phyloP scores from a whole-genome alignment of 2,329 filamentous ascomycete species.

The Hymenoscyphus occultus region DNA sequence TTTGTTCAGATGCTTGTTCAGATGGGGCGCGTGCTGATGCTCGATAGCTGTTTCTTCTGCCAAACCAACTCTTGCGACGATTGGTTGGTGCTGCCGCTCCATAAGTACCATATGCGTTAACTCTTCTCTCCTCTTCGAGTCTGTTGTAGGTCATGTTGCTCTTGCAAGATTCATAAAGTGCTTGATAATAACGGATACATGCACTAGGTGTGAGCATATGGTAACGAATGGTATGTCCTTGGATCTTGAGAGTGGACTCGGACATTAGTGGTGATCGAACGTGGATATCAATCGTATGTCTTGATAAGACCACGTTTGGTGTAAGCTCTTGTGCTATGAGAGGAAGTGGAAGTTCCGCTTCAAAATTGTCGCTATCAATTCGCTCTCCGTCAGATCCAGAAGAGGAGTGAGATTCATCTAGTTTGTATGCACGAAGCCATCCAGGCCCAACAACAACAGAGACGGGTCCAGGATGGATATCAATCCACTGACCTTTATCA shows the following conservation, averaged over 20 bases:
- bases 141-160: conserved; percentile 86
- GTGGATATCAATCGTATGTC: conserved; percentile 89
- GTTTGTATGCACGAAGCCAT: conserved; percentile 55
- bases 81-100: conserved; percentile 43
- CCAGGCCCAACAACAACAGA: conserved; percentile 57
- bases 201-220: conserved; percentile 74
- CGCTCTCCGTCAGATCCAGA: conserved; percentile 38
- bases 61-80: conserved; percentile 54
- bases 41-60: conserved; percentile 63
- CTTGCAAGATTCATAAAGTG: conserved; percentile 85
- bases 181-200: conserved; percentile 76
- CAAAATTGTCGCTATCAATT: conserved; percentile 21
- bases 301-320: conserved; percentile 84
- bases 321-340: conserved; percentile 79
- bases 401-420: conserved; percentile 39
- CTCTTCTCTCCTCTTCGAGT: conserved; percentile 64
- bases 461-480: conserved; percentile 51
- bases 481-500: conserved; percentile 58
- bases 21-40: conserved; percentile 59
- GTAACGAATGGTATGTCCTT: conserved; percentile 73
- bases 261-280: conserved; percentile 80
- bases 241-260: conserved; percentile 65
- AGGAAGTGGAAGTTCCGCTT: conserved; percentile 41
- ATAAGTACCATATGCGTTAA: conserved; percentile 63
- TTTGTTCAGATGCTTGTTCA: conserved; percentile 62